Conservation (phyloP, 257 asterid genomes). For the Scutellaria minor region DNA sequence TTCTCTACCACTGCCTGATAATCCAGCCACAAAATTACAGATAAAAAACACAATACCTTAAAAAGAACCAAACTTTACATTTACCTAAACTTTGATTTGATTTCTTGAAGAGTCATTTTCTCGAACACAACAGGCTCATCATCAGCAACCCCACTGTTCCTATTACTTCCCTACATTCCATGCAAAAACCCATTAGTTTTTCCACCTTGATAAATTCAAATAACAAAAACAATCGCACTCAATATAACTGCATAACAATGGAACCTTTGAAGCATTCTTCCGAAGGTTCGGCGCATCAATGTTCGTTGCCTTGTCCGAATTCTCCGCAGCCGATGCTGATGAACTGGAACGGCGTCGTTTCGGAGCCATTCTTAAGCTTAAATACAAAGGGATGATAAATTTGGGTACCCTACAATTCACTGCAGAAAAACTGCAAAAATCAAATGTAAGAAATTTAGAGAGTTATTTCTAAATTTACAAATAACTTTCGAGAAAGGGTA, state of each 20-base stretch:
- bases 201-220: constrained; percentile 6
- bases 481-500: not conserved
- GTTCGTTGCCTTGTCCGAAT: constrained; percentile 32
- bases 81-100: constrained; percentile 69
- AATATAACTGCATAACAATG: constrained; percentile 3
- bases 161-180: constrained; percentile 45
- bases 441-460: constrained; percentile 29
- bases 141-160: constrained; percentile 42
- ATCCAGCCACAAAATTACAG: constrained; percentile 16
- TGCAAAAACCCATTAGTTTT: constrained; percentile 4
- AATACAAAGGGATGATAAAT: constrained; percentile 29
- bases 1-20: not conserved
- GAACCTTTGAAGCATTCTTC: constrained; percentile 42
- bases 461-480: not conserved
- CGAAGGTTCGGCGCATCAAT: constrained; percentile 27
- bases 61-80: not conserved
- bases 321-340: constrained; percentile 39
- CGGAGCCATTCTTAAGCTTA: constrained; percentile 56
- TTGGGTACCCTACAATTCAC: constrained; percentile 44
- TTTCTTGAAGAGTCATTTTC: constrained; percentile 70
- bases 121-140: constrained; percentile 51
- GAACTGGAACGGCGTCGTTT: constrained; percentile 43
- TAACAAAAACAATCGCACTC: not conserved
- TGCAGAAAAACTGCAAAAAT: constrained; percentile 47
- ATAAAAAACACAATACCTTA: not conserved